Evolutionary conservation across 805 yeast genomes (phyloP).

Genomic region (Ogataea ramenticola): DNA sequence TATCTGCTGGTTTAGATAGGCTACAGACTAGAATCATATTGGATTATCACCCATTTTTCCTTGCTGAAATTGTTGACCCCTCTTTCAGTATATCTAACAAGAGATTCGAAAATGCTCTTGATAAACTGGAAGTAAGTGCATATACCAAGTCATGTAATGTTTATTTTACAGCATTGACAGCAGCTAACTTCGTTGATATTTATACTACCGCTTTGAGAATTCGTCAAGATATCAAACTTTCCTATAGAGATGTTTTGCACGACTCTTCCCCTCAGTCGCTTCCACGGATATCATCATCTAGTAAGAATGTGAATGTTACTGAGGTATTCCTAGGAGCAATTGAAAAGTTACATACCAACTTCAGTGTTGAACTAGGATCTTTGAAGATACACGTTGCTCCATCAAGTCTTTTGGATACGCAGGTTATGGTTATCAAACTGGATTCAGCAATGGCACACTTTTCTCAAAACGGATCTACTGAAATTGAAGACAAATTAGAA

Average conservation of each 20-base stretch:
- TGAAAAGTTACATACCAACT: conserved; percentile 53
- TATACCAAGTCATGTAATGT: conserved; percentile 47
- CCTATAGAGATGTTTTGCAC: conserved; percentile 68
- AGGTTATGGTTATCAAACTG: conserved; percentile 58
- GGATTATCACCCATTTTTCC: conserved; percentile 80
- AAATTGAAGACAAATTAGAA: conserved; percentile 49
- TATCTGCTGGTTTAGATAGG: conserved; percentile 48
- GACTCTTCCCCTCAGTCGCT: conserved; percentile 35
- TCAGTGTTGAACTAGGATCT: conserved; percentile 53
- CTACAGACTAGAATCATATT: conserved; percentile 60
- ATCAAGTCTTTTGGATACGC: conserved; percentile 68
- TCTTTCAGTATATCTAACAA: conserved; percentile 62
- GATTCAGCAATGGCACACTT: conserved; percentile 49
- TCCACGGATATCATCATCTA: neutral
- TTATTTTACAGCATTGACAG: conserved; percentile 77
- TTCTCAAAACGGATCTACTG: conserved; percentile 37
- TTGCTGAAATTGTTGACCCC: conserved; percentile 43
- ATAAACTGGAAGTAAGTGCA: conserved; percentile 48
- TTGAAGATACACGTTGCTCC: conserved; percentile 70
- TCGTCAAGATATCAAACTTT: conserved; percentile 61
- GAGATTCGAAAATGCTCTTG: conserved; percentile 47
- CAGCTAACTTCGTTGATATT: conserved; percentile 76
- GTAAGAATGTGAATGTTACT: conserved; percentile 3
- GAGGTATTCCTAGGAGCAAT: conserved; percentile 18
- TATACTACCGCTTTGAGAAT: conserved; percentile 63